A percentile compares a stretch with the other conserved stretches of the same genome.
phyloP scores from a whole-genome alignment of 441 rosid genomes.

The Raphanus hybrid region DNA sequence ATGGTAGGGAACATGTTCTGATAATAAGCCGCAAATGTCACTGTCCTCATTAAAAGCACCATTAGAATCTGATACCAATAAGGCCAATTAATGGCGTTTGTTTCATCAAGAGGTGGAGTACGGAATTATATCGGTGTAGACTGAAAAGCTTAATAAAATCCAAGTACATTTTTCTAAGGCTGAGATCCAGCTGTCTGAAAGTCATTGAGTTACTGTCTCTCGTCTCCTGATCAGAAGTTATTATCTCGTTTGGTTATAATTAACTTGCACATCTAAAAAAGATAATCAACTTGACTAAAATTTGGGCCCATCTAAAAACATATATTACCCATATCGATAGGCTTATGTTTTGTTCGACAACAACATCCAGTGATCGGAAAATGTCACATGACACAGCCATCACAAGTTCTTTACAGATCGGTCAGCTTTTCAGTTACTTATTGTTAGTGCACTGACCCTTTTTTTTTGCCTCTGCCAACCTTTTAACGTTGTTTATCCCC shows the following conservation, averaged over 20 bases:
- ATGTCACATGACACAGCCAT: conserved; percentile 5
- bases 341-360: conserved; percentile 21
- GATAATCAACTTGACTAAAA: neutral
- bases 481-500: conserved; percentile 23
- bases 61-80: conserved; percentile 8
- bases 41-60: conserved; percentile 17
- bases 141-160: conserved; percentile 14
- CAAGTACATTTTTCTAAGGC: neutral
- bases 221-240: neutral
- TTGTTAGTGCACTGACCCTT: conserved; percentile 16
- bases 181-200: conserved; percentile 6
- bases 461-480: conserved; percentile 18
- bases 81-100: neutral
- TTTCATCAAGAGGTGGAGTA: conserved; percentile 4
- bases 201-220: conserved; percentile 1
- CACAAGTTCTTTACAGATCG: conserved; percentile 2
- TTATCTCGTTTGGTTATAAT: neutral
- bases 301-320: conserved; percentile 15
- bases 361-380: conserved; percentile 15
- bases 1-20: conserved; percentile 35
- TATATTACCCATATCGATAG: conserved; percentile 9
- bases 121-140: conserved; percentile 8
- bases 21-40: conserved; percentile 21
- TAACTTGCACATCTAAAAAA: too few species aligned
- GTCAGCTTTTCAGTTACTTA: neutral